phyloP scores from a whole-genome alignment of 176 grass and related monocot genomes.

The Aegilops sharonensis region DNA sequence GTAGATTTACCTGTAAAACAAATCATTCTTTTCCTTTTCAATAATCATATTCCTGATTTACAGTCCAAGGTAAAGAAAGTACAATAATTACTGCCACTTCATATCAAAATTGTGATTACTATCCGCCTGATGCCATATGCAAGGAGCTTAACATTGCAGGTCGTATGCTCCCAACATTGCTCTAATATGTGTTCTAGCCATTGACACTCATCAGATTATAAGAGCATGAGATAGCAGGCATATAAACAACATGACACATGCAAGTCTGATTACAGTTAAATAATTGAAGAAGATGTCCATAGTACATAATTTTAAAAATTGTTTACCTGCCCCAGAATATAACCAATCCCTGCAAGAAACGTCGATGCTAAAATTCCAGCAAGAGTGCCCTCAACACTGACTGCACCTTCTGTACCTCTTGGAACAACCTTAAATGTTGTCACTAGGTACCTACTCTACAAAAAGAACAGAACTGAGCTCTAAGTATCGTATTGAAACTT shows the following conservation, averaged over 20 bases:
- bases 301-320: background rate
- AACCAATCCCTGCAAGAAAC: slow-evolving; percentile 66
- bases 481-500: background rate
- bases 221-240: background rate
- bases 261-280: background rate
- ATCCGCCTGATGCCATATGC: background rate
- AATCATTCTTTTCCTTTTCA: background rate
- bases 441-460: slow-evolving; percentile 86
- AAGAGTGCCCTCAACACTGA: slow-evolving; percentile 88
- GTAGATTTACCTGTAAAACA: slow-evolving; percentile 53
- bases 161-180: background rate
- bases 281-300: background rate
- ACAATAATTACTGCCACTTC: slow-evolving; percentile 6
- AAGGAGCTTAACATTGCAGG: background rate
- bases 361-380: slow-evolving; percentile 70
- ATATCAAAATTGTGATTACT: background rate
- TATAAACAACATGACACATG: background rate
- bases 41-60: background rate
- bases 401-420: slow-evolving; percentile 82
- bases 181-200: background rate
- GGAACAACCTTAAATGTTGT: slow-evolving; percentile 93
- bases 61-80: background rate
- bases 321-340: slow-evolving; percentile 71
- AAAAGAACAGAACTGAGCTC: slow-evolving; percentile 14
- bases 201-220: background rate